These are phyloP conservation scores for Zygotorulaspora florentina DNA, from an alignment of 805 yeast genomes.

Conservation along the genomic window DNA sequence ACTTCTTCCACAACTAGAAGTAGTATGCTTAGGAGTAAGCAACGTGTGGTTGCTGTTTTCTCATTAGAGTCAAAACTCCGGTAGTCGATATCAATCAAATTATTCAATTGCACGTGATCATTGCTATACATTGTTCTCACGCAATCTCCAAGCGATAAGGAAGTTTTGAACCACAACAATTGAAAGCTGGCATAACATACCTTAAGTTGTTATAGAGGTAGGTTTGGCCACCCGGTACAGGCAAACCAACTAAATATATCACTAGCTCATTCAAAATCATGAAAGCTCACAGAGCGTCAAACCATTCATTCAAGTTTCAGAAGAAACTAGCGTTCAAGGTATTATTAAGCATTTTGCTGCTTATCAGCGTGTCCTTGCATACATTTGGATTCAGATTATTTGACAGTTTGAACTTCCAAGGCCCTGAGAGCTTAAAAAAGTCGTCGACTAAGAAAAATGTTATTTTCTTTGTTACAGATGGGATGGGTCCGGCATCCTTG, in stretches of 20 bases:
- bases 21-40: too few species aligned
- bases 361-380: slow-evolving; percentile 1
- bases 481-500: slow-evolving; percentile 90
- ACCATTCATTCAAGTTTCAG: neutral
- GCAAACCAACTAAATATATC: neutral
- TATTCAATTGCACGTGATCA: too few species aligned
- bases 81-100: too few species aligned
- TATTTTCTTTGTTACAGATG: slow-evolving; percentile 87
- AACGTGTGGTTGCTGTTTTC: too few species aligned
- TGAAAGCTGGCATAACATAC: too few species aligned
- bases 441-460: slow-evolving; percentile 56
- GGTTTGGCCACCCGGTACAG: too few species aligned
- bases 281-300: neutral
- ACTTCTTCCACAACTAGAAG: too few species aligned
- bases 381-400: neutral
- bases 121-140: too few species aligned
- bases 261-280: neutral
- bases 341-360: neutral
- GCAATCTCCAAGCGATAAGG: too few species aligned
- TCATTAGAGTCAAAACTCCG: too few species aligned
- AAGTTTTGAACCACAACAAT: too few species aligned
- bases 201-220: too few species aligned
- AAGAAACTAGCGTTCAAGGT: neutral
- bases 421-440: neutral
- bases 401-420: slow-evolving; percentile 1